Evolutionary conservation across 108 stramenopile genomes (phyloP).

Genomic region (Cylindrotheca closterium): DNA sequence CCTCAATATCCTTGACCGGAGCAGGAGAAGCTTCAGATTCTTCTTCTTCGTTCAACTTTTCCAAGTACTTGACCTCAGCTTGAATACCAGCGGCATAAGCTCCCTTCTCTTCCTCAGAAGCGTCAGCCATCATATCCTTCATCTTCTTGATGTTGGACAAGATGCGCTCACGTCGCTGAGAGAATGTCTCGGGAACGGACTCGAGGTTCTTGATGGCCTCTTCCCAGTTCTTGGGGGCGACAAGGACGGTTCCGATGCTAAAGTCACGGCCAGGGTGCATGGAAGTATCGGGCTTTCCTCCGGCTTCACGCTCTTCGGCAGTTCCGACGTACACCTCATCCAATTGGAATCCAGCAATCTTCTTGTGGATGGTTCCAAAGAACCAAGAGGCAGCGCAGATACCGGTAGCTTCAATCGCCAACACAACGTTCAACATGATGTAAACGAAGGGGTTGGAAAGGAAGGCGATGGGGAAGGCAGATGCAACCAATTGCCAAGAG

Average conservation of each 20-base stretch:
- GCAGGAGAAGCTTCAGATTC: neutral
- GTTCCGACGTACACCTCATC: conserved; percentile 72
- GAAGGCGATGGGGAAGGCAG: conserved; percentile 64
- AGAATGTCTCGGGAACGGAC: conserved; percentile 3
- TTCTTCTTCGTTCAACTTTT: neutral
- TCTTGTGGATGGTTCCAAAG: conserved; percentile 46
- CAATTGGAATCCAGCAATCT: conserved; percentile 41
- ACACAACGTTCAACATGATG: conserved; percentile 41
- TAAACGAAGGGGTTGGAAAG: conserved; percentile 59
- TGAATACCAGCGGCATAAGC: neutral
- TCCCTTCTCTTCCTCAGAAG: neutral
- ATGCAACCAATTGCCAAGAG: conserved; percentile 68
- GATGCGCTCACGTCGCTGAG: conserved; percentile 6
- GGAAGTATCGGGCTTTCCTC: conserved; percentile 22
- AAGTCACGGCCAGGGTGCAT: neutral
- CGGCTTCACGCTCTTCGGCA: conserved; percentile 53
- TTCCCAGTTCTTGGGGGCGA: neutral
- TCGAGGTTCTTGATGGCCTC: neutral
- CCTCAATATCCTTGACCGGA: neutral
- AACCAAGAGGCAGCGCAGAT: conserved; percentile 69
- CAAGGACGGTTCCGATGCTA: conserved; percentile 19
- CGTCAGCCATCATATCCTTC: neutral
- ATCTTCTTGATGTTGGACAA: conserved; percentile 16
- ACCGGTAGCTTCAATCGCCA: conserved; percentile 58
- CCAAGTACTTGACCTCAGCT: neutral